These are phyloP conservation scores for Blastobotrys illinoisensis DNA, from an alignment of 1,139 yeast species.

Conservation along the genomic window DNA sequence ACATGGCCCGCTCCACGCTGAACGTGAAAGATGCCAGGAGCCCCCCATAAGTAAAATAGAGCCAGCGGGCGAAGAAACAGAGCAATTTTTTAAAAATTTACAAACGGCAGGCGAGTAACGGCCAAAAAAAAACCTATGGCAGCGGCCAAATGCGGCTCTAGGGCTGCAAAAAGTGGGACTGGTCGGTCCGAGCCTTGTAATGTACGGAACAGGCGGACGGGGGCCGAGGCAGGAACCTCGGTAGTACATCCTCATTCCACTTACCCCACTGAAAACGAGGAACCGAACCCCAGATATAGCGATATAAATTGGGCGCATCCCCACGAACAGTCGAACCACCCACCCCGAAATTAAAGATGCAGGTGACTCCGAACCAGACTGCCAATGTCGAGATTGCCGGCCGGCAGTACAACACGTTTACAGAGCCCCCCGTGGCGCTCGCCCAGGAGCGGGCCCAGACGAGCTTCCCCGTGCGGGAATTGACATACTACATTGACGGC, in stretches of 20 bases:
- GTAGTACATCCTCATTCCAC: background rate
- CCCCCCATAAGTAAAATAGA: too few species aligned
- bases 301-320: background rate
- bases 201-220: background rate
- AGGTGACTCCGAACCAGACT: conserved; percentile 17
- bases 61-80: too few species aligned
- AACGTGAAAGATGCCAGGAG: background rate
- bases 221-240: background rate
- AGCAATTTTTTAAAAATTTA: too few species aligned
- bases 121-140: too few species aligned
- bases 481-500: conserved; percentile 54
- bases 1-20: too few species aligned
- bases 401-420: conserved; percentile 29
- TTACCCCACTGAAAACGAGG: background rate
- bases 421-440: conserved; percentile 36
- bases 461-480: conserved; percentile 42
- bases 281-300: background rate
- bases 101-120: too few species aligned
- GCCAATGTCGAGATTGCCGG: conserved; percentile 29
- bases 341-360: background rate
- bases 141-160: too few species aligned
- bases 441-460: conserved; percentile 46
- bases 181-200: background rate
- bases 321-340: background rate
- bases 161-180: background rate